Conservation (phyloP, 495 filamentous ascomycete species). For the Lindgomyces ingoldianus region DNA sequence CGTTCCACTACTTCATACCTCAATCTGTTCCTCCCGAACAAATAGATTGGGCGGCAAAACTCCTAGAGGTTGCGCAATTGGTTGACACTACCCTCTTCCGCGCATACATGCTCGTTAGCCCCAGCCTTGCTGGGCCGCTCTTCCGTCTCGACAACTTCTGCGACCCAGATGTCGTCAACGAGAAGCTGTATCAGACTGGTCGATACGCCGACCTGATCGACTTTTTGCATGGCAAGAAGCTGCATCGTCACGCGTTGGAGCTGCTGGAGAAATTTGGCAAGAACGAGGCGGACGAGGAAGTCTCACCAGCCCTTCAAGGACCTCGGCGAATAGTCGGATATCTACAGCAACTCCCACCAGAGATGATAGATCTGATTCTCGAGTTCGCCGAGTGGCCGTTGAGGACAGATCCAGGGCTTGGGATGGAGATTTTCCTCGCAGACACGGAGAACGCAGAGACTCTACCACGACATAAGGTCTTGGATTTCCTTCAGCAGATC, state of each 20-base stretch:
- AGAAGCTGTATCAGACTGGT: conserved; percentile 82
- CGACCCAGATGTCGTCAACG: conserved; percentile 91
- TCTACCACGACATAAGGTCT: conserved; percentile 71
- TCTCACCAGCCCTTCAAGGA: conserved; percentile 71
- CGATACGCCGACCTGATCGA: conserved; percentile 94
- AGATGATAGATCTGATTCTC: conserved; percentile 86
- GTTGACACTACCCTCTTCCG: conserved; percentile 95
- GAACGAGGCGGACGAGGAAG: conserved; percentile 62
- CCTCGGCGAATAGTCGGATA: conserved; percentile 86
- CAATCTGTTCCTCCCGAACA: conserved; percentile 51
- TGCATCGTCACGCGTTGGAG: conserved; percentile 85
- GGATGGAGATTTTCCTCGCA: conserved; percentile 91
- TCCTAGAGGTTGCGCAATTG: conserved; percentile 72
- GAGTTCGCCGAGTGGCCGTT: conserved; percentile 92
- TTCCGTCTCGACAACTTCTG: conserved; percentile 98
- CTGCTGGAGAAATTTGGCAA: conserved; percentile 81
- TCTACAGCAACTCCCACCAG: conserved; percentile 80
- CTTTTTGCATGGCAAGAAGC: conserved; percentile 92
- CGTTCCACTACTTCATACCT: conserved; percentile 46
- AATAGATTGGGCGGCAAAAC: conserved; percentile 66
- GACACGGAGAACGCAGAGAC: conserved; percentile 96
- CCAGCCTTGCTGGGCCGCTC: conserved; percentile 79
- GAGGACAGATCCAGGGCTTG: conserved; percentile 66
- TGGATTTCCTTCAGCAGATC: conserved; percentile 70
- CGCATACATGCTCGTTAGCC: conserved; percentile 85